Conservation (phyloP, 2,329 filamentous ascomycete species). For the Cercospora zeae-maydis region DNA sequence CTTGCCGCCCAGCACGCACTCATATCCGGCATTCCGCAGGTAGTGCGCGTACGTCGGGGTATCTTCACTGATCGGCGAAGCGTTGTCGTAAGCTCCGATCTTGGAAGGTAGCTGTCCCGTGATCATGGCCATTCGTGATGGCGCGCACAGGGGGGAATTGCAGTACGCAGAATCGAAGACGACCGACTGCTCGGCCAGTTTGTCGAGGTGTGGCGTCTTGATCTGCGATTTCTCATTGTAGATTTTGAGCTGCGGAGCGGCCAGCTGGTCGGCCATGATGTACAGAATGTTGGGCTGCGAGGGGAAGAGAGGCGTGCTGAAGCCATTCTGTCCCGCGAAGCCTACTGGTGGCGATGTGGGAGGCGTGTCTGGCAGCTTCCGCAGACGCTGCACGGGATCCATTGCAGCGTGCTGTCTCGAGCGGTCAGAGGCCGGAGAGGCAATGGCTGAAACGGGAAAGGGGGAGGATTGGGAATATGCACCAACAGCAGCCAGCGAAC, state of each 20-base stretch:
- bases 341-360: constrained; percentile 39
- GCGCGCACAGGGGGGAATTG: constrained; percentile 86
- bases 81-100: constrained; percentile 90
- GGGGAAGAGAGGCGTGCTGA: constrained; percentile 39
- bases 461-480: background rate
- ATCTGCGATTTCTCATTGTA: constrained; percentile 86
- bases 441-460: background rate
- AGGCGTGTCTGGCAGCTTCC: constrained; percentile 35
- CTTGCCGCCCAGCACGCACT: constrained; percentile 87
- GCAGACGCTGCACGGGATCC: constrained; percentile 31
- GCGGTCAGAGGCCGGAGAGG: background rate
- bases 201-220: constrained; percentile 86
- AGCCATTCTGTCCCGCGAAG: constrained; percentile 39
- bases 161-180: constrained; percentile 94
- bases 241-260: constrained; percentile 85
- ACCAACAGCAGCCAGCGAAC: background rate
- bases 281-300: constrained; percentile 73
- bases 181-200: constrained; percentile 73
- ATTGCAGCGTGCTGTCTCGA: constrained; percentile 1
- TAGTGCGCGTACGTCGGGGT: constrained; percentile 92
- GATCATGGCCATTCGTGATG: constrained; percentile 91
- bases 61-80: constrained; percentile 76
- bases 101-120: constrained; percentile 86
- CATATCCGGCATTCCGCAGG: constrained; percentile 76
- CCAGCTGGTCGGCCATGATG: constrained; percentile 96